Conservation (phyloP, 352 stramenopile species). For the Hyaloperonospora arabidopsidis region DNA sequence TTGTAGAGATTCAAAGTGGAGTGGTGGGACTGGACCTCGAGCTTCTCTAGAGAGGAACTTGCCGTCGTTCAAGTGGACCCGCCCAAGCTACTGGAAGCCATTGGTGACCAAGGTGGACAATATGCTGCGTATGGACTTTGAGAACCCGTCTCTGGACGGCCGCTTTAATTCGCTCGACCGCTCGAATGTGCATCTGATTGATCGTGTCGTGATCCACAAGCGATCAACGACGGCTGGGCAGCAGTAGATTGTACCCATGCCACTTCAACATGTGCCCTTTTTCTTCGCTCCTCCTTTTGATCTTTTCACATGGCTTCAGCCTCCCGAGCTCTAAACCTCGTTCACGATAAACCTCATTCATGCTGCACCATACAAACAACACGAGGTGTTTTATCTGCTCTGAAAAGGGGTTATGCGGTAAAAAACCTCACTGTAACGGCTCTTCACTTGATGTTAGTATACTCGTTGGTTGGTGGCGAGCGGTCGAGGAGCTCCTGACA, state of each 20-base stretch:
- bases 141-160: constrained; percentile 64
- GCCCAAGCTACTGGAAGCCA: constrained; percentile 78
- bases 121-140: constrained; percentile 77
- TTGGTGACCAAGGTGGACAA: constrained; percentile 77
- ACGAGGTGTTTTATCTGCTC: constrained; percentile 19
- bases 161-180: constrained; percentile 73
- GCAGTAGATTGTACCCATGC: too few species aligned
- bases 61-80: constrained; percentile 63
- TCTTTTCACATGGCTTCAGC: background rate
- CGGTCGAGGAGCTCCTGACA: background rate
- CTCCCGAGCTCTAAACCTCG: too few species aligned
- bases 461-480: constrained; percentile 24
- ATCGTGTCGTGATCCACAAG: constrained; percentile 56
- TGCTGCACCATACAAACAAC: constrained; percentile 6
- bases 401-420: constrained; percentile 14
- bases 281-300: constrained; percentile 10
- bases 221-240: background rate
- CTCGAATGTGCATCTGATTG: constrained; percentile 75
- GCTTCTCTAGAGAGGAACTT: constrained; percentile 46
- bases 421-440: constrained; percentile 15
- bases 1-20: constrained; percentile 68
- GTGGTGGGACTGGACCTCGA: constrained; percentile 40
- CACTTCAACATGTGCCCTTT: too few species aligned
- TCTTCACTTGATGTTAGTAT: constrained; percentile 28
- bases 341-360: constrained; percentile 18